Conservation (phyloP, 1,284 basidiomycete genomes). For the Pseudozyma hubeiensis region DNA sequence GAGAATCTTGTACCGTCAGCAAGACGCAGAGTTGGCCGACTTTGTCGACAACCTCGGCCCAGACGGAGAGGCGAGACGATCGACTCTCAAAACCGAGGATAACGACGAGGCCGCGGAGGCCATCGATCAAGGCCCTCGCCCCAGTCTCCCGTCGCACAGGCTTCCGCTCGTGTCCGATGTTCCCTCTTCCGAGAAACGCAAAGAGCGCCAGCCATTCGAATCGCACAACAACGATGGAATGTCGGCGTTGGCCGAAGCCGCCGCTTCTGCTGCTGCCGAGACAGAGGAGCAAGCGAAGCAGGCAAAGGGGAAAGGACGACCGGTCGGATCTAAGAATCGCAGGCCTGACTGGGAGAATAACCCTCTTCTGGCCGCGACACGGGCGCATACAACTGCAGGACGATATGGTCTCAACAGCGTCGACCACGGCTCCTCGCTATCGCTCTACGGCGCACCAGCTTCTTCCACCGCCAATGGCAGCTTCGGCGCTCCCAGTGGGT, state of each 20-base stretch:
- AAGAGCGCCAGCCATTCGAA: slow-evolving; percentile 45
- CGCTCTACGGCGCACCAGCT: slow-evolving; percentile 19
- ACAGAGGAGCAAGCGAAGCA: slow-evolving; percentile 17
- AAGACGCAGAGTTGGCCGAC: slow-evolving; percentile 40
- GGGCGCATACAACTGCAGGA: slow-evolving; percentile 13
- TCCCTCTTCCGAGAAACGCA: slow-evolving; percentile 43
- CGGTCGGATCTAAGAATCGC: slow-evolving; percentile 37
- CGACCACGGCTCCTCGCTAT: slow-evolving; percentile 23
- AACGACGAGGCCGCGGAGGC: slow-evolving; percentile 9
- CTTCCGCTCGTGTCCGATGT: background rate
- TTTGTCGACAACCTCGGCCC: slow-evolving; percentile 36
- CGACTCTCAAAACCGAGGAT: slow-evolving; percentile 3
- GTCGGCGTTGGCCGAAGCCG: slow-evolving; percentile 33
- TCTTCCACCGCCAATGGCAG: background rate
- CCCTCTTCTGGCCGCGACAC: slow-evolving; percentile 22
- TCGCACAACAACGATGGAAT: slow-evolving; percentile 24
- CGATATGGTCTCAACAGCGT: background rate
- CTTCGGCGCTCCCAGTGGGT: slow-evolving; percentile 8
- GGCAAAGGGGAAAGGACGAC: slow-evolving; percentile 34
- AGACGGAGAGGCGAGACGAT: slow-evolving; percentile 13
- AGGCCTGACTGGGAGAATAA: slow-evolving; percentile 46
- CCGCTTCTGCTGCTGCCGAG: slow-evolving; percentile 23
- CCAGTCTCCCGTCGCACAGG: slow-evolving; percentile 12
- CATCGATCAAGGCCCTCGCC: slow-evolving; percentile 26
- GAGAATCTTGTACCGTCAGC: slow-evolving; percentile 42